phyloP scores from a whole-genome alignment of 495 filamentous ascomycete species.

The Rhizodiscina lignyota region DNA sequence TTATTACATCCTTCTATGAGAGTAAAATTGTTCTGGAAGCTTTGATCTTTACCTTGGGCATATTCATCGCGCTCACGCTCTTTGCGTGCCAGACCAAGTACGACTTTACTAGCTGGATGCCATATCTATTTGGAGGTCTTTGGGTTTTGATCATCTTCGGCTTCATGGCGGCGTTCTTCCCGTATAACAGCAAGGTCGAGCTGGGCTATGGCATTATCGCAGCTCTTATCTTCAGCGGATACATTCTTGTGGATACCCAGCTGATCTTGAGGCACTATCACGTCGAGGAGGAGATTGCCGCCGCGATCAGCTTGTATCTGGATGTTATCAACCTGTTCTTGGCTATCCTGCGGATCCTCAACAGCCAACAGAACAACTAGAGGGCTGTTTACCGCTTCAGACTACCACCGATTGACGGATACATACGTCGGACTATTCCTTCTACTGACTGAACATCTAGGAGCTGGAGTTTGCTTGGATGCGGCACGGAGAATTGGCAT shows the following conservation, averaged over 20 bases:
- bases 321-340: slow-evolving; percentile 96
- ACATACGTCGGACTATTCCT: too few species aligned
- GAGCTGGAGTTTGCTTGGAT: too few species aligned
- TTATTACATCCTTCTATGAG: slow-evolving; percentile 79
- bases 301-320: slow-evolving; percentile 85
- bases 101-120: slow-evolving; percentile 94
- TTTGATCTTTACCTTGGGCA: slow-evolving; percentile 73
- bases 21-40: slow-evolving; percentile 73
- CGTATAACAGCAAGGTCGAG: slow-evolving; percentile 57
- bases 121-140: slow-evolving; percentile 78
- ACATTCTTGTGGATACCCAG: slow-evolving; percentile 94
- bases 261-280: slow-evolving; percentile 88
- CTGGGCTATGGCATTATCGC: slow-evolving; percentile 65
- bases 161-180: slow-evolving; percentile 77
- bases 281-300: slow-evolving; percentile 97
- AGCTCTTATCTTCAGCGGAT: slow-evolving; percentile 80
- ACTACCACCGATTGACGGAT: too few species aligned
- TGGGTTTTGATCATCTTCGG: slow-evolving; percentile 87
- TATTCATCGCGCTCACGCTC: slow-evolving; percentile 82
- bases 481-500: too few species aligned
- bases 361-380: slow-evolving; percentile 73
- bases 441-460: too few species aligned
- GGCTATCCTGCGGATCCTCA: slow-evolving; percentile 77
- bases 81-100: slow-evolving; percentile 98
- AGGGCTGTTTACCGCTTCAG: too few species aligned